Evolutionary conservation across 148 eudicot genomes (phyloP).

Genomic region (Amaranthus hypochondriacus): DNA sequence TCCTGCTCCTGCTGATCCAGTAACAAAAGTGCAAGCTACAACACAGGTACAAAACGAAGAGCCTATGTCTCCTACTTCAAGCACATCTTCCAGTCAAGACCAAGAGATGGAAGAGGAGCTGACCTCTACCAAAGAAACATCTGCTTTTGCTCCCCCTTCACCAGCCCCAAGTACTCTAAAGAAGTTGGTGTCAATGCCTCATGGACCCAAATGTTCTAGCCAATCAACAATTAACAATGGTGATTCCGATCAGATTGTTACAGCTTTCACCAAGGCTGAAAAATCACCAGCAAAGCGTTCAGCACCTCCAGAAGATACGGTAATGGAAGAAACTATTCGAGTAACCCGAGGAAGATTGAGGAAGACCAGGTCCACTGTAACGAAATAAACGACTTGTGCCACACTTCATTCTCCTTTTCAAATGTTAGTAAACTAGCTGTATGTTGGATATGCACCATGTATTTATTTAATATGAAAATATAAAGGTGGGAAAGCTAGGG

Average conservation of each 20-base stretch:
- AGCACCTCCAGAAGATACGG: conserved; percentile 38
- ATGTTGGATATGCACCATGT: conserved; percentile 6
- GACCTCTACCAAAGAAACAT: conserved; percentile 29
- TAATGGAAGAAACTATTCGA: conserved; percentile 58
- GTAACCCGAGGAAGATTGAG: conserved; percentile 71
- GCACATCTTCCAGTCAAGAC: conserved; percentile 42
- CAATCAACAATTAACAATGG: conserved; percentile 26
- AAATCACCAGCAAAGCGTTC: conserved; percentile 31
- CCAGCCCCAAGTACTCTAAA: conserved; percentile 29
- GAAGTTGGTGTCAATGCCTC: conserved; percentile 32
- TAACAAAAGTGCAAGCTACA: conserved; percentile 20
- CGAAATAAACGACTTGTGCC: conserved; percentile 12
- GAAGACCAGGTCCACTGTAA: conserved; percentile 41
- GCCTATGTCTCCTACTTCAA: conserved; percentile 59
- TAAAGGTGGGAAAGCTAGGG: conserved; percentile 17
- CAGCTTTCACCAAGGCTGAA: conserved; percentile 29
- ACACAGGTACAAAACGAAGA: conserved; percentile 32
- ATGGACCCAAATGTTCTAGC: conserved; percentile 27
- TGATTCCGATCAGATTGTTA: conserved; percentile 38
- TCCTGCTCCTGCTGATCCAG: conserved; percentile 8
- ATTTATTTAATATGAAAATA: not conserved
- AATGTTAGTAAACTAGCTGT: conserved; percentile 7
- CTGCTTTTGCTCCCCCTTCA: conserved; percentile 31
- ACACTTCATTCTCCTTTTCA: not conserved
- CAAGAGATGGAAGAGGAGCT: conserved; percentile 34